Evolutionary conservation across 139 green algal genomes (phyloP).

Genomic region (Tetradesmus obliquus): DNA sequence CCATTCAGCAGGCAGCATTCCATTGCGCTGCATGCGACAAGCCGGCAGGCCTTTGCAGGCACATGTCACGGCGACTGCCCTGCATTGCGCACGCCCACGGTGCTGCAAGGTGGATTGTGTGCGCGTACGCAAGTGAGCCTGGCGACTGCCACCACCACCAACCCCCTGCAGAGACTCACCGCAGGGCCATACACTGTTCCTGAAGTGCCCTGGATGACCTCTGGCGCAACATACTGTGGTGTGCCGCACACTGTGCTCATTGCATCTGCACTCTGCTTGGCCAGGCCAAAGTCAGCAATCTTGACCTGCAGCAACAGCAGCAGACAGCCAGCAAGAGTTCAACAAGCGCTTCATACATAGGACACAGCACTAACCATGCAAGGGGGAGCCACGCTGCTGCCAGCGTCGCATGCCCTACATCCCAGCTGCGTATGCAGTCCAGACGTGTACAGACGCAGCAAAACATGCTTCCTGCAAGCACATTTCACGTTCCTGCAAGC

Average conservation of each 20-base stretch:
- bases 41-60: no score
- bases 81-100: not conserved
- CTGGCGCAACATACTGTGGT: slow-evolving; percentile 93
- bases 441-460: no score
- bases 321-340: not conserved
- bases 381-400: not conserved
- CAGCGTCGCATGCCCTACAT: no score
- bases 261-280: slow-evolving; percentile 69
- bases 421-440: no score
- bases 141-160: not conserved
- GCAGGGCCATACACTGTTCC: slow-evolving; percentile 55
- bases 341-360: not conserved
- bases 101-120: not conserved
- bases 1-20: no score
- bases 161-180: slow-evolving; percentile 25
- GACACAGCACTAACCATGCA: not conserved
- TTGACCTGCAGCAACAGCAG: slow-evolving; percentile 45
- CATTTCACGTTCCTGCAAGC: not conserved
- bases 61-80: no score
- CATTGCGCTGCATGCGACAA: no score
- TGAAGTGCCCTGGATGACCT: slow-evolving; percentile 82
- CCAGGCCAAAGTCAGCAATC: slow-evolving; percentile 93
- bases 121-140: not conserved
- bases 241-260: slow-evolving; percentile 93
- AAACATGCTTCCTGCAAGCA: not conserved